Evolutionary conservation across 495 filamentous ascomycete species (phyloP), one percentile per base, ranked within the genome.

Genomic region (Aspergillus diversus): DNA sequence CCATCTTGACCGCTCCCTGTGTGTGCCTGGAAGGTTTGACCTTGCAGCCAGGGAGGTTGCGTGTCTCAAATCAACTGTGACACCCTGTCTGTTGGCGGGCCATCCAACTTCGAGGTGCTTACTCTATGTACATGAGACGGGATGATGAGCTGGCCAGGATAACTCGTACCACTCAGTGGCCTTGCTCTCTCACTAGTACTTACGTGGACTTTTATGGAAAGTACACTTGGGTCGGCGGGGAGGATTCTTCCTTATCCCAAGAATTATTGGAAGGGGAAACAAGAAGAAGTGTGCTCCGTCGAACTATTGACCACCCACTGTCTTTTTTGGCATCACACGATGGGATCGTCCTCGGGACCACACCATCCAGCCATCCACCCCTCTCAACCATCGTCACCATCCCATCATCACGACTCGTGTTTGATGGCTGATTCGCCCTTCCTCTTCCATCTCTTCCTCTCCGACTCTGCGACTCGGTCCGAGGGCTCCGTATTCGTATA

Each of bases 1-100:
- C 31, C 55, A 60, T 35, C 55, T 68, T 75, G 74, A 78, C 75
- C 75, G 75, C 75, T 64, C 69, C 67, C 67, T 71, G 69, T 57
- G 69, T 64, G 71, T 67, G 66, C 43, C 64, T 60, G 69, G 61
- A 76, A 67, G 69, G 65, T 73, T 73, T 72, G 63, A 70, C 73
- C 69, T 71, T 77, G 71, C 71, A 73, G 67, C 46, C 9, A 11
- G 21, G 27, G 12, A 21, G n/a, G 55, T 59, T 60, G 60, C 59
- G 55, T 63, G 60, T 63, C 64, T 63, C 56, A 52, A 60, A 60
- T 58, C 55, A 50, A 17, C 47, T 50, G 9, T 17, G 17, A 31
- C 47, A 50, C 39, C 39, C 16, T 50, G 16, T 50, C 21, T 50
- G 16, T 17, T 50, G 16, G 16, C 21, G 47, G 15, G n/a, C 47